Conservation (phyloP, 768 basidiomycete species). For the Scleroderma bovista region DNA sequence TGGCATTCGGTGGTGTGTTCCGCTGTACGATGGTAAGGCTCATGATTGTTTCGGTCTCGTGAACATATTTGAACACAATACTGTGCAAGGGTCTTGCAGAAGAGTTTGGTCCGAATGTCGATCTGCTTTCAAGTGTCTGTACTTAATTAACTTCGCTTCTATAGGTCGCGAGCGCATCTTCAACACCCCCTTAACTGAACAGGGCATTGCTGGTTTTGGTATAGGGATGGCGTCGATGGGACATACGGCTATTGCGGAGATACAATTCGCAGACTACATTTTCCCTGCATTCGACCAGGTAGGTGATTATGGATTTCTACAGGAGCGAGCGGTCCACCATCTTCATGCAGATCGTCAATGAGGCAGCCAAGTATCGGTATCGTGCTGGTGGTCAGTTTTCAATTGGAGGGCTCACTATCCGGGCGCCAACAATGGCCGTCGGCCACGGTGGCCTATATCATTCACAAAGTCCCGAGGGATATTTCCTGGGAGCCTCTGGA, state of each 20-base stretch:
- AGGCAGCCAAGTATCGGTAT: conserved; percentile 90
- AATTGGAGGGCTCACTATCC: conserved; percentile 76
- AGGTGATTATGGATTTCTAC: conserved; percentile 4
- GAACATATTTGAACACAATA: conserved; percentile 1
- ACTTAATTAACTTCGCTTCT: conserved; percentile 4
- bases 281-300: conserved; percentile 95
- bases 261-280: conserved; percentile 89
- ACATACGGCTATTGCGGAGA: conserved; percentile 91
- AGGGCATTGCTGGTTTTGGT: conserved; percentile 93
- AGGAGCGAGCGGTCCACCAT: neutral
- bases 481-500: conserved; percentile 87
- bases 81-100: conserved; percentile 71
- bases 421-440: conserved; percentile 90
- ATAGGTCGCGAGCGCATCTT: conserved; percentile 88
- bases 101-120: conserved; percentile 66
- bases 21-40: conserved; percentile 79
- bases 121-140: neutral
- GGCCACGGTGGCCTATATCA: conserved; percentile 90
- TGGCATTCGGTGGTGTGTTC: conserved; percentile 93
- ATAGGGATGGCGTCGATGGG: conserved; percentile 92
- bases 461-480: conserved; percentile 93
- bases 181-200: conserved; percentile 90
- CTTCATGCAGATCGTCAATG: conserved; percentile 73
- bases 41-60: conserved; percentile 6
- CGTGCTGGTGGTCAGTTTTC: conserved; percentile 82